Evolutionary conservation across 495 filamentous ascomycete species (phyloP).

Genomic region (Amphirosellinia nigrospora): DNA sequence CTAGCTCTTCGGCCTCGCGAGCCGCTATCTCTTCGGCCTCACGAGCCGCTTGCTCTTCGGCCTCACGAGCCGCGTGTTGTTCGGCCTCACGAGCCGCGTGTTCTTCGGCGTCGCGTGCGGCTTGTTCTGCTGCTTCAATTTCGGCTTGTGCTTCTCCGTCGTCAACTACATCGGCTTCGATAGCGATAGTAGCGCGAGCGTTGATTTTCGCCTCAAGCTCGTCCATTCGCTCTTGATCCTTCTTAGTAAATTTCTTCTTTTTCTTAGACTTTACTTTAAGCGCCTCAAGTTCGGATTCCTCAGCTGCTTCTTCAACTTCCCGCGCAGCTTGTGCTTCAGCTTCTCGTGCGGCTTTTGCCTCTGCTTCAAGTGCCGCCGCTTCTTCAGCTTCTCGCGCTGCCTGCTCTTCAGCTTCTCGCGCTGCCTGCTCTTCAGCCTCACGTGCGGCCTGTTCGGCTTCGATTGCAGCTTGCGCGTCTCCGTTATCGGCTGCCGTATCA

Average conservation of each 20-base stretch:
- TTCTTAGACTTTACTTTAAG: slow-evolving; percentile 28
- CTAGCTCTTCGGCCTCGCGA: slow-evolving; percentile 24
- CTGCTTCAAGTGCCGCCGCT: slow-evolving; percentile 38
- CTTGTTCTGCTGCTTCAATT: slow-evolving; percentile 27
- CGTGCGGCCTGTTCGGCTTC: slow-evolving; percentile 30
- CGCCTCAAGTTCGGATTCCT: slow-evolving; percentile 33
- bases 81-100: slow-evolving; percentile 32
- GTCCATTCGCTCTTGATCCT: slow-evolving; percentile 43
- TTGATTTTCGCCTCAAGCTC: slow-evolving; percentile 44
- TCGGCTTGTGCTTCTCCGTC: slow-evolving; percentile 7
- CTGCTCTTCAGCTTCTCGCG: slow-evolving; percentile 28
- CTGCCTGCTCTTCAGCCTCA: slow-evolving; percentile 44
- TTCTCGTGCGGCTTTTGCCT: slow-evolving; percentile 21
- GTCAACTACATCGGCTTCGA: neutral
- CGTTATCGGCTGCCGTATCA: neutral
- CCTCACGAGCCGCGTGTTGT: slow-evolving; percentile 40
- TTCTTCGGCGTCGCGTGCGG: slow-evolving; percentile 43
- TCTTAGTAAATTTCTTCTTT: slow-evolving; percentile 6
- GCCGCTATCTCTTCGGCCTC: slow-evolving; percentile 20
- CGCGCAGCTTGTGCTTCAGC: slow-evolving; percentile 23
- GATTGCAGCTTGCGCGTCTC: slow-evolving; percentile 12
- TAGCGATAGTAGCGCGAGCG: slow-evolving; percentile 27
- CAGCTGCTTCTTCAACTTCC: slow-evolving; percentile 30
- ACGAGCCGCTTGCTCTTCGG: slow-evolving; percentile 33
- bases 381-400: slow-evolving; percentile 43